Base-by-base conservation (phyloP, 2,329 filamentous ascomycete species). In the Apiospora marii region DNA sequence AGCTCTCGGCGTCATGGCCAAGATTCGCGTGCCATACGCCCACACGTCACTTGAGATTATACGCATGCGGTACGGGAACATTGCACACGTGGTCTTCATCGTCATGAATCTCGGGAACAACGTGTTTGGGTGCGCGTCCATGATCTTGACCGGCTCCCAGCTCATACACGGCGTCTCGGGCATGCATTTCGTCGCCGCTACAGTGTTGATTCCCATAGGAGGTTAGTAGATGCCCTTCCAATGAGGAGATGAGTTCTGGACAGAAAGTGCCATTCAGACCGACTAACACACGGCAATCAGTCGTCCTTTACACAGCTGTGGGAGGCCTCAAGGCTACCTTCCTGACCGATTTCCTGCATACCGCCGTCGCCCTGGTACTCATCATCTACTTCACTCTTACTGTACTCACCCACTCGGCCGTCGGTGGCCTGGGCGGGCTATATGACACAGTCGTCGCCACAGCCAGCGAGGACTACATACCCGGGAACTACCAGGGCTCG, bases 31-130 rank as follows among this genome's bases (percentile, higher is more conserved):
- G 0, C 86, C 86, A 0, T 86, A 87, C 72, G 86, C 86, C 0
- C 86, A 87, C 72, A 87, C 86, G 0, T 86, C 84, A 3, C 80
- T 87, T 1, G 86, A 87, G 74, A 86, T 88, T 64, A 84, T 87
- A 51, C 81, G 81, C 4, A 84, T 84, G 79, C 79, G 86, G 72
- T 87, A 88, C 74, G 85, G 85, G 6, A 83, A 79, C 34, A 76
- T 82, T 16, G 82, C 79, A 0, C 83, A 86, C 74, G 72, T 82
- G 13, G 78, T 84, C 0, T 85, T 84, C 58, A 83, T 84, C 16
- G 74, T 83, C 3, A 74, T 85, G 34, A 84, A 85, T 68, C 72
- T 85, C 7, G 78, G 81, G 4, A 84, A 84, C 71, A 86, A 86
- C 51, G 79, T 86, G 19, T 84, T 86, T 61, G 84, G 83, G 0